Evolutionary conservation across 371 early-diverging fungal genomes (phyloP).

Genomic region (Nematocida sp.): DNA sequence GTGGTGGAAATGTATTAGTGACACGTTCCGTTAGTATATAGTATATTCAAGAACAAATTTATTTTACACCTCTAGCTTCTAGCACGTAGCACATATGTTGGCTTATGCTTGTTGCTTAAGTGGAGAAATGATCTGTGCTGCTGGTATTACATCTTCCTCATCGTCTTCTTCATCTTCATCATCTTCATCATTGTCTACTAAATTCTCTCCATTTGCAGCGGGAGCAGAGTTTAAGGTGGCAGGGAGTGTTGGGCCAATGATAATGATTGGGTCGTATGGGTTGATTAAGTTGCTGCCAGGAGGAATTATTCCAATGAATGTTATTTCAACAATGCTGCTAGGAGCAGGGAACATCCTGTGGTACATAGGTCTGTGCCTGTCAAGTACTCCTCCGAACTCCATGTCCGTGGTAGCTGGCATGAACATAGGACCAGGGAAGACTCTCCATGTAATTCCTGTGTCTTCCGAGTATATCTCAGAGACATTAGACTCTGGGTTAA

Average conservation of each 20-base stretch:
- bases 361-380: not conserved
- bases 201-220: slow-evolving; percentile 8
- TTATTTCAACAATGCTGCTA: slow-evolving; percentile 3
- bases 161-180: slow-evolving; percentile 23
- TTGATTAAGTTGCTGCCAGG: slow-evolving; percentile 15
- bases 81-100: too few relatives aligned
- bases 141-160: not conserved
- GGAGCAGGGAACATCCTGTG: slow-evolving; percentile 5
- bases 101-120: not conserved
- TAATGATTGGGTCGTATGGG: slow-evolving; percentile 28
- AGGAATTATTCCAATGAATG: slow-evolving; percentile 5
- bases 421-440: slow-evolving; percentile 10
- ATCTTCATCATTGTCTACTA: slow-evolving; percentile 25
- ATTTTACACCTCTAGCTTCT: too few relatives aligned
- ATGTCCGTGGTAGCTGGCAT: slow-evolving; percentile 2
- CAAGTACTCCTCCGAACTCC: not conserved
- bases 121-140: not conserved
- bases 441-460: slow-evolving; percentile 36
- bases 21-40: too few relatives aligned
- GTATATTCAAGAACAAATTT: too few relatives aligned
- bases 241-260: slow-evolving; percentile 2
- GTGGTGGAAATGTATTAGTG: too few relatives aligned
- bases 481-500: slow-evolving; percentile 10
- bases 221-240: not conserved
- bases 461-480: slow-evolving; percentile 14